Evolutionary conservation across 208 protist genomes (phyloP), one percentile per base, ranked within the genome.

Genomic region (Trypanosoma lewisi): DNA sequence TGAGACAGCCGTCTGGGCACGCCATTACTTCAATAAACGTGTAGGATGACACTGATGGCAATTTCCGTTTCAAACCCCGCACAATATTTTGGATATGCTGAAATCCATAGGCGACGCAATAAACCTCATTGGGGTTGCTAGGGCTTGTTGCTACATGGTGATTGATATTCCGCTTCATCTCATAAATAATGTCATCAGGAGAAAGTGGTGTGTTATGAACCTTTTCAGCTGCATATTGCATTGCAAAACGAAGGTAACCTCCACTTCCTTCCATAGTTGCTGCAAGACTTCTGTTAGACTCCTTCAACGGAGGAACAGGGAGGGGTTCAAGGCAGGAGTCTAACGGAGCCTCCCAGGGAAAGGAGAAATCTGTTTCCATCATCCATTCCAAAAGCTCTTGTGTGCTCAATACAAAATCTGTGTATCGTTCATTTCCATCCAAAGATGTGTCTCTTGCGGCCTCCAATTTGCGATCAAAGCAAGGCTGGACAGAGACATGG

Each of bases 381-480:
- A 96, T 94, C 71, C 88, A 91, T 39, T 96, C 77, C 17, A 97
- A 48, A 23, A 99, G 36, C 70, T 99, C 97, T 7, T 67, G 66
- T 6, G 96, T 93, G 45, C 97, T 97, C 7, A 99, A 67, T 12
- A 99, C 98, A 60, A 88, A 98, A 75, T 99, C 97, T 6, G 98
- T 98, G 64, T 98, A 96, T 14, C 72, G 74, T 25, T 77, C 50
- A 12, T 36, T 6, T 28, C 48, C 36, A 39, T 2, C 74, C 21
- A 28, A 78, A 58, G 44, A 67, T 47, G 94, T 87, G 36, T 90
- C 68, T 14, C 98, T 69, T 7, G 93, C 95, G 1, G 98, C 98
- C 77, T 99, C 98, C 14, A 99, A 77, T 77, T 99, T 99, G 47
- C 98, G 97, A 75, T 99, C 98, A 73, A 94, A 99, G 82, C 98